Base-by-base conservation (phyloP, 306 rosid genomes). In the Ammopiptanthus mongolicus region DNA sequence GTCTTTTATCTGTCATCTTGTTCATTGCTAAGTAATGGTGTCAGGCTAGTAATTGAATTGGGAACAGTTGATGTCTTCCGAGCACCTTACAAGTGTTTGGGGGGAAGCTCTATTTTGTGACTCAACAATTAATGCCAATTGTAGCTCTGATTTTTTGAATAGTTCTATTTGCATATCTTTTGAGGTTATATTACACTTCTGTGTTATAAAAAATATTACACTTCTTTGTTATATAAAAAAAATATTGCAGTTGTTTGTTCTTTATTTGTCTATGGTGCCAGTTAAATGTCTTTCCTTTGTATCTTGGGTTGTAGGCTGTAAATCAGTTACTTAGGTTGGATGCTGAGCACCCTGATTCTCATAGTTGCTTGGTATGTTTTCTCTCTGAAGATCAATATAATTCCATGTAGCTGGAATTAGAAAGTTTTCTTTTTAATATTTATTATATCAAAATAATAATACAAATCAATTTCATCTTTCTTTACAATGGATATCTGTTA, bases 291-390 rank as follows among this genome's bases (percentile, higher is more conserved):
- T 81, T 75, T 64, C 63, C 4, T 65, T 21, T 44, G 12, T 65
- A 14, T 69, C 50, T 14, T 76, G 76, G 23, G 33, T 64, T 86
- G 57, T 63, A 96, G 98, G 99, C 98, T 84, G 86, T 90, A 46
- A 92, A 90, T 87, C 98, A 92, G 84, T 88, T 96, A 60, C 82
- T 96, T 67, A 86, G 98, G 80, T 82, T 96, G 96, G 85, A 92
- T 60, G 84, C 90, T 5, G 97, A 96, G 61, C 97, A 96, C 84
- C 99, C 98, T 75, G 98, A 92, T 80, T 87, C 98, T 21, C 97
- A 92, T 76, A 81, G 98, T 68, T 90, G 96, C 80, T 83, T 96
- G 96, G 99, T 96, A 87, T 74, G 89, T 14, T 66, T 13, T 71
- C 66, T 25, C 34, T 52, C 22, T 73, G n/a, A 15, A 61, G 52